Base-by-base conservation (phyloP, 2,329 filamentous ascomycete species). In the Trematosphaeria pertusa region DNA sequence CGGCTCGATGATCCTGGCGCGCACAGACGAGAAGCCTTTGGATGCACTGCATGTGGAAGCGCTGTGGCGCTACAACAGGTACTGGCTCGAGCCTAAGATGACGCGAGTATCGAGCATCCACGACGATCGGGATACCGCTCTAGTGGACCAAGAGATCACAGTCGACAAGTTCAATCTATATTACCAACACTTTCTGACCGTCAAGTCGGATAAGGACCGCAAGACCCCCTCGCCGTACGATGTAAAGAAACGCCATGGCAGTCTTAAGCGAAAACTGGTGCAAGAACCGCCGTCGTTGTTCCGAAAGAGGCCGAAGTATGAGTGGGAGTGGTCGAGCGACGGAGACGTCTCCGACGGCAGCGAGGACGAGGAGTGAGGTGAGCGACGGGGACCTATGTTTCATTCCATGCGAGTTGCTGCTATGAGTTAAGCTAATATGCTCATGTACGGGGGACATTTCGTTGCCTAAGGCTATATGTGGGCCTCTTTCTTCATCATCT, bases 31-130 rank as follows among this genome's bases (percentile, higher is more conserved):
- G 7, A 42, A 42, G n/a, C 38, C 38, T 5, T 30, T 34, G n/a
- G 9, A 14, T 4, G 28, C 38, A 8, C 6, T 20, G 7, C 38
- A 42, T n/a, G 28, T 24, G 9, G 28, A 42, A 14, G 26, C 10
- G 10, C 30, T 42, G 4, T 34, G 30, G 38, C n/a, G 28, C 7
- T 42, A 42, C 38, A 33, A 19, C 28, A 31, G 20, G 18, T 33
- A 21, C 20, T 17, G 19, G 9, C 17, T 42, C 17, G 38, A 42
- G 38, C 36, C 24, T 7, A 28, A 8, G 8, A 8, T 28, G 8
- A 12, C 24, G 24, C 24, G 24, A 8, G 12, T 12, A 7, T 8
- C 24, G 24, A 28, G 12, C 24, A 12, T 12, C 7, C 8, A 28
- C 8, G 12, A 28, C 8, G 24, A 28, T 12, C 7, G 12, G 12